Evolutionary conservation across 345 rosid species (phyloP).

Genomic region (Pistacia integerrima): DNA sequence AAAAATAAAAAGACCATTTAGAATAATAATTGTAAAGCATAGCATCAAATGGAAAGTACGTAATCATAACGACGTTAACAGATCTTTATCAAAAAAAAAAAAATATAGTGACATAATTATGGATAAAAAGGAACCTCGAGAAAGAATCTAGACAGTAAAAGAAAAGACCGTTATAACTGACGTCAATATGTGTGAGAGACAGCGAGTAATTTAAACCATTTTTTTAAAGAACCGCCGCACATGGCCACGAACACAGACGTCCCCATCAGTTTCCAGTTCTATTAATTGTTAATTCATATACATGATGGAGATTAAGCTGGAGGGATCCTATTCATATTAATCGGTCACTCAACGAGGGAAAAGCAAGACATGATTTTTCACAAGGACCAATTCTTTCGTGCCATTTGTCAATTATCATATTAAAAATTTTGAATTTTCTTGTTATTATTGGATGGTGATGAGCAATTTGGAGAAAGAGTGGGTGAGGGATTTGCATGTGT

Average conservation of each 20-base stretch:
- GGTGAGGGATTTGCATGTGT: background rate
- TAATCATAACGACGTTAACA: background rate
- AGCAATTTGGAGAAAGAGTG: too few species aligned
- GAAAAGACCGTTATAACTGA: slow-evolving; percentile 9
- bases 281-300: too few species aligned
- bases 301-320: too few species aligned
- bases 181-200: slow-evolving; percentile 8
- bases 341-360: background rate
- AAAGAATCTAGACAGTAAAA: background rate
- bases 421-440: too few species aligned
- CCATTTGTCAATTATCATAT: too few species aligned
- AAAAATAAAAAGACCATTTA: too few species aligned
- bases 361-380: too few species aligned
- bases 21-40: too few species aligned
- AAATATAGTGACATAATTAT: background rate
- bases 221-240: slow-evolving; percentile 38
- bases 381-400: too few species aligned
- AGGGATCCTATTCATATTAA: too few species aligned
- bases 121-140: background rate
- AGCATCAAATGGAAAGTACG: background rate
- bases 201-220: background rate
- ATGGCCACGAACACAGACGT: slow-evolving; percentile 35
- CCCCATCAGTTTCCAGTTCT: slow-evolving; percentile 11
- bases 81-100: too few species aligned
- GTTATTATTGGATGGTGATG: too few species aligned